Base-by-base conservation (phyloP, 129 eudicot genomes). In the Flaveria trinervia region DNA sequence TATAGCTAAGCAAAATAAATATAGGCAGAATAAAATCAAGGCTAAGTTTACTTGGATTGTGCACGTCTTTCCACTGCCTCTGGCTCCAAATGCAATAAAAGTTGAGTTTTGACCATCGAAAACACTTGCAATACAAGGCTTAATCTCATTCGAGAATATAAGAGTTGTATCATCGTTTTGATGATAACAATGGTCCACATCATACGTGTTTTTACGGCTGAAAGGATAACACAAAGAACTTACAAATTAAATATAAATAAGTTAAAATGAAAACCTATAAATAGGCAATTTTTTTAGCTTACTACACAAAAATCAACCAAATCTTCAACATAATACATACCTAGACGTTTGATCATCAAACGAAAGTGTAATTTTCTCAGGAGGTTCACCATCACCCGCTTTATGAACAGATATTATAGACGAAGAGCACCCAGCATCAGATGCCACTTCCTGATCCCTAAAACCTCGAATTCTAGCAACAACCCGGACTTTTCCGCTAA, bases 31-130 rank as follows among this genome's bases (percentile, higher is more conserved):
- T 6, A 51, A 14, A 43, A 59, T n/a, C 10, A 59, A 64, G 54
- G 28, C 45, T 15, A 48, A 20, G 70, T 77, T 28, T 51, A 92
- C 99, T 87, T 94, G 93, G 70, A 94, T 83, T n/a, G 85, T 84
- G 84, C 64, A 80, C 13, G 99, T 91, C 75, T 94, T 94, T 16
- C 99, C 99, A 68, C 94, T 87, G 73, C 92, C 91, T 83, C 84
- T 81, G 26, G 99, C 97, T 71, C 99, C 99, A 72, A 80, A 88
- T 3, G 96, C 97, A 74, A 94, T 75, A 59, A 94, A 73, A 1
- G 97, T 82, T 36, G 83, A 85, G 61, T 72, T 86, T 83, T 79
- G 79, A 55, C 96, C 97, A 72, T 80, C 62, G 50, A 94, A 73
- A 78, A 78, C 84, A 66, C 66, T 78, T 28, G 82, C 33, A 56